Evolutionary conservation across 2,329 filamentous ascomycete species (phyloP), one percentile per base, ranked within the genome.

Genomic region (Dothistroma pini): DNA sequence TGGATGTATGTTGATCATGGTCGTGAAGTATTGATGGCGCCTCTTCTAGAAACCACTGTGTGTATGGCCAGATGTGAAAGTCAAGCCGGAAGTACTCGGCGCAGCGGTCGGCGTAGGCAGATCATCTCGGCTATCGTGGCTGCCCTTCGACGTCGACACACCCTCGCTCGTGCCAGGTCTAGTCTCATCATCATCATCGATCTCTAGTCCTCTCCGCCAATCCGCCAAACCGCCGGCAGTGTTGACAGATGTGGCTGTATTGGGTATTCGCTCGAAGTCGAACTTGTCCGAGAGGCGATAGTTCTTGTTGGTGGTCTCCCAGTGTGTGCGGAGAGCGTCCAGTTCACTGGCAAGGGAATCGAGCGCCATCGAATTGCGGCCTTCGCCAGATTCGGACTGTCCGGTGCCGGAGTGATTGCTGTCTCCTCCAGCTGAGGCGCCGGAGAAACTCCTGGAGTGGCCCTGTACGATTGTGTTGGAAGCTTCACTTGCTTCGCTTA

Each of bases 241-340:
- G 2, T 44, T 44, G 41, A 54, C 55, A 29, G 50, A 34, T 35
- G 59, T 57, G 32, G 58, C 58, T 11, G 56, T 59, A 44, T 58
- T 64, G 16, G 61, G 63, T 14, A 58, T 64, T 21, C 56, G 56
- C 51, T 67, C 72, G 50, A 96, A 93, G 73, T 96, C 93, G 69
- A 96, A 93, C 73, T 97, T 93, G 70, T 96, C 96, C 56, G 89
- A 87, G 71, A 97, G 80, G 25, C 95, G 89, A 75, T 97, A 97
- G 71, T 91, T 96, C 76, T 96, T 95, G 78, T 93, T 97, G 12
- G 92, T 96, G 44, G 89, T 91, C 78, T 97, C 92, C 95, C 95
- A 99, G 70, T 97, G 93, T 56, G 83, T 90, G 56, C 93, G 86
- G 53, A 99, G 82, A 12, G 90, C 89, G 74, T 99, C 95, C 8